Conservation (phyloP, 2,329 filamentous ascomycete genomes). For the Dothistroma pini region DNA sequence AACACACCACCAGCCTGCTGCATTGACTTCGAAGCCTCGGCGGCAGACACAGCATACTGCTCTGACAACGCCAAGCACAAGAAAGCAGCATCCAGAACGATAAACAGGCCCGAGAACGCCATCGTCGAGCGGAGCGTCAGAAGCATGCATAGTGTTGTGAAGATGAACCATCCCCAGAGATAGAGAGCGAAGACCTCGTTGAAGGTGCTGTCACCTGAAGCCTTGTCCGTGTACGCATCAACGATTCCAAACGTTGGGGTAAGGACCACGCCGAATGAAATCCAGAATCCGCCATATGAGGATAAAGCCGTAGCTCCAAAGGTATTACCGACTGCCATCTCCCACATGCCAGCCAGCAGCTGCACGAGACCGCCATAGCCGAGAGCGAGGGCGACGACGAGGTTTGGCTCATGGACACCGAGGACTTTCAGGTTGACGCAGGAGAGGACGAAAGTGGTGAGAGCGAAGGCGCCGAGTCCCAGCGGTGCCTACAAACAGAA, state of each 20-base stretch:
- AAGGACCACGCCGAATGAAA: slow-evolving; percentile 14
- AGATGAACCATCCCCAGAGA: slow-evolving; percentile 79
- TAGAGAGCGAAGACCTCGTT: slow-evolving; percentile 68
- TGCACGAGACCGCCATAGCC: slow-evolving; percentile 77
- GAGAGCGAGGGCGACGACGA: slow-evolving; percentile 66
- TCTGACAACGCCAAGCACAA: slow-evolving; percentile 58
- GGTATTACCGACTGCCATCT: slow-evolving; percentile 84
- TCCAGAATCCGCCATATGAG: slow-evolving; percentile 63
- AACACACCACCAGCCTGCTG: slow-evolving; percentile 73
- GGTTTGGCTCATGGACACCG: slow-evolving; percentile 57
- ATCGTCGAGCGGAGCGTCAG: slow-evolving; percentile 74
- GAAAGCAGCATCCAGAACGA: slow-evolving; percentile 70
- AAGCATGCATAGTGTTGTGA: slow-evolving; percentile 69
- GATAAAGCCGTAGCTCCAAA: slow-evolving; percentile 78
- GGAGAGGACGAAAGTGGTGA: slow-evolving; percentile 78
- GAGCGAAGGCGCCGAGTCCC: slow-evolving; percentile 72
- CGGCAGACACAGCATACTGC: slow-evolving; percentile 28
- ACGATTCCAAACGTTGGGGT: slow-evolving; percentile 11
- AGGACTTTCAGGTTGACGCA: slow-evolving; percentile 67
- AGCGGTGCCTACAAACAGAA: slow-evolving; percentile 54
- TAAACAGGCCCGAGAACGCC: slow-evolving; percentile 74
- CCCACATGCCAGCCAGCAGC: slow-evolving; percentile 83
- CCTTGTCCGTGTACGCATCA: slow-evolving; percentile 34
- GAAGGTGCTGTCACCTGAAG: slow-evolving; percentile 34
- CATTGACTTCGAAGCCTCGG: slow-evolving; percentile 16